Conservation (phyloP, 805 yeast genomes). For the Cyberlindnera xylosilytica region DNA sequence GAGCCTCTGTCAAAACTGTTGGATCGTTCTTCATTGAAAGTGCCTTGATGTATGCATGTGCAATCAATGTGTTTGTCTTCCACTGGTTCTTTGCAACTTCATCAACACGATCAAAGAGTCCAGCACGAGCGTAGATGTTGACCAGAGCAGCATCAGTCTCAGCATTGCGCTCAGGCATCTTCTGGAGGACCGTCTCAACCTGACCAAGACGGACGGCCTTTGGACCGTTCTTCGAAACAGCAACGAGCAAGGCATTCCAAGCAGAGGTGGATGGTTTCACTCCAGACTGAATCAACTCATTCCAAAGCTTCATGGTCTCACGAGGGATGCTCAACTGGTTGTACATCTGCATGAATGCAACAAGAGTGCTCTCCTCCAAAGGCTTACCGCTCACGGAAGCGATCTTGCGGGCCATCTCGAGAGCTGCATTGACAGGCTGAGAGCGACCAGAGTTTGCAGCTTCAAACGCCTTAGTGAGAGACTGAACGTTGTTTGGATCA, state of each 20-base stretch:
- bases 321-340: constrained; percentile 34
- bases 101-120: constrained; percentile 35
- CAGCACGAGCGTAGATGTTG: constrained; percentile 45
- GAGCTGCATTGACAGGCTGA: constrained; percentile 14
- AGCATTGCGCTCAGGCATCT: constrained; percentile 40
- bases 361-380: constrained; percentile 39
- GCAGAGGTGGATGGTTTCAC: constrained; percentile 40
- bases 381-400: constrained; percentile 30
- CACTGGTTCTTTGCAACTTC: constrained; percentile 33
- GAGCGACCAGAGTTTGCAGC: constrained; percentile 19
- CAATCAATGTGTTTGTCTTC: constrained; percentile 29
- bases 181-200: constrained; percentile 36
- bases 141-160: constrained; percentile 48
- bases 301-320: constrained; percentile 47
- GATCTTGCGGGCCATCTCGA: constrained; percentile 20
- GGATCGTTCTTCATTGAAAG: constrained; percentile 15
- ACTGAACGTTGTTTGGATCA: constrained; percentile 23
- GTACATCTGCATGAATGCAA: constrained; percentile 45
- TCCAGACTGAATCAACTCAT: constrained; percentile 39
- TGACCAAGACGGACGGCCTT: constrained; percentile 30
- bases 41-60: constrained; percentile 23
- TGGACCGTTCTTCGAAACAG: constrained; percentile 35
- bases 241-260: constrained; percentile 59
- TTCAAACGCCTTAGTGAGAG: constrained; percentile 16
- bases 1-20: constrained; percentile 11